Conservation (phyloP, 768 basidiomycete genomes). For the Mycena leptocephala region DNA sequence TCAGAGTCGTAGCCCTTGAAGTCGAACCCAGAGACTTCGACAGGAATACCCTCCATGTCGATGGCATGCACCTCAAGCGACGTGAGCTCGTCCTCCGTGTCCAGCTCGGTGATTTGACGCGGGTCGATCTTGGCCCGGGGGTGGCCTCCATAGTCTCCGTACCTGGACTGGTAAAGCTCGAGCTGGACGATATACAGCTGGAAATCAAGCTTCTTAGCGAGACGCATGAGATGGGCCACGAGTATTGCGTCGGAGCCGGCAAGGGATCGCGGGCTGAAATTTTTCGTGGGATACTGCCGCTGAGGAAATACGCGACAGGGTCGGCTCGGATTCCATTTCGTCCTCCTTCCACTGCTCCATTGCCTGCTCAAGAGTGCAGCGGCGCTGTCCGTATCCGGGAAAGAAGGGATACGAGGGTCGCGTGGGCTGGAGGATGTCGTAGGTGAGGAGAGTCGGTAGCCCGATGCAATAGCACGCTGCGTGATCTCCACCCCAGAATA, state of each 20-base stretch:
- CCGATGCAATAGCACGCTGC: neutral
- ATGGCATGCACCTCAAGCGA: neutral
- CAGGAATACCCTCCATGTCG: neutral
- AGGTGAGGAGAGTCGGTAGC: conserved; percentile 6
- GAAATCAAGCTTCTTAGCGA: neutral
- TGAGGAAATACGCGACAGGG: neutral
- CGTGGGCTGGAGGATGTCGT: conserved; percentile 6
- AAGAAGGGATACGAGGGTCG: neutral
- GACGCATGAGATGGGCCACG: neutral
- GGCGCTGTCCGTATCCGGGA: neutral
- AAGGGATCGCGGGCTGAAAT: neutral
- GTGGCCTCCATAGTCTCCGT: neutral
- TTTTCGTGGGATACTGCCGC: neutral
- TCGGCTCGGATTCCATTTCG: neutral
- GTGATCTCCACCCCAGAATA: neutral
- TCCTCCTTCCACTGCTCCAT: neutral
- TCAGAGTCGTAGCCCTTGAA: neutral
- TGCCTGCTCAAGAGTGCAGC: neutral
- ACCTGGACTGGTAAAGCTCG: conserved; percentile 1
- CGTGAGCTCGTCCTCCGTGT: neutral
- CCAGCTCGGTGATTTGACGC: neutral
- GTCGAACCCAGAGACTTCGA: neutral
- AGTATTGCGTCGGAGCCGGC: neutral
- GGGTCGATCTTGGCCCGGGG: neutral
- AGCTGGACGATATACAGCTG: conserved; percentile 1